These are phyloP conservation scores for Sordaria brevicollis DNA, from an alignment of 495 filamentous ascomycete species.

Conservation along the genomic window DNA sequence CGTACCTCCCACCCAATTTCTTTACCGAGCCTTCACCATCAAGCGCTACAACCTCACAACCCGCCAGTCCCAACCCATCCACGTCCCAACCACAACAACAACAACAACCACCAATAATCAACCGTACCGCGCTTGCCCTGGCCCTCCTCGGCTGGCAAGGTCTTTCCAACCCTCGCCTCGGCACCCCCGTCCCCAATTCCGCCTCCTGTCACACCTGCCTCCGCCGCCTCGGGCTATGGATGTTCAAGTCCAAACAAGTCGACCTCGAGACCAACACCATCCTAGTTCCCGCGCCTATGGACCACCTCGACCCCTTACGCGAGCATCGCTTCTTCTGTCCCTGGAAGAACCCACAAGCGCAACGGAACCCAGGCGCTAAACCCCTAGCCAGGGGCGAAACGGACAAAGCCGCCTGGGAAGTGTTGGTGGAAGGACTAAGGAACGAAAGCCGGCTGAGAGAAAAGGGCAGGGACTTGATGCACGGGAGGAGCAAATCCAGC, in stretches of 20 bases:
- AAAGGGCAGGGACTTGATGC: background rate
- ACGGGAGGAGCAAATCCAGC: slow-evolving; percentile 17
- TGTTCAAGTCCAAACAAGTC: slow-evolving; percentile 61
- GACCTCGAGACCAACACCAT: slow-evolving; percentile 34
- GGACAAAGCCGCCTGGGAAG: slow-evolving; percentile 34
- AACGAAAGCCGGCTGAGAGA: slow-evolving; percentile 34
- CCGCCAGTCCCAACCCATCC: background rate
- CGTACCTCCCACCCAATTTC: slow-evolving; percentile 36
- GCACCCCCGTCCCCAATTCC: slow-evolving; percentile 45
- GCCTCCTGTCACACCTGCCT: slow-evolving; percentile 77
- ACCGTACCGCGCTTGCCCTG: slow-evolving; percentile 59
- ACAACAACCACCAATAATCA: slow-evolving; percentile 23
- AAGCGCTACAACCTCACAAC: slow-evolving; percentile 7
- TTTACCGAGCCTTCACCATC: slow-evolving; percentile 31
- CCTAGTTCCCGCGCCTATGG: slow-evolving; percentile 47
- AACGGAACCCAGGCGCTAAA: slow-evolving; percentile 36
- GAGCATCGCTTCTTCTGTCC: slow-evolving; percentile 78
- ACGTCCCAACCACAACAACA: background rate
- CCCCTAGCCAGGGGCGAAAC: slow-evolving; percentile 5
- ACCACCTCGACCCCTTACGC: slow-evolving; percentile 51
- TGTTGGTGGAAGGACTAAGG: slow-evolving; percentile 31
- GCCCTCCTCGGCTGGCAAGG: slow-evolving; percentile 83
- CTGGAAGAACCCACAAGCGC: slow-evolving; percentile 55
- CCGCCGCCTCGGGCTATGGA: slow-evolving; percentile 83
- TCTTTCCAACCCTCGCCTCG: slow-evolving; percentile 49